Percentiles rank a stretch among this genome's conserved stretches.
These are phyloP conservation scores for Claviceps paspali DNA, from an alignment of 2,329 filamentous ascomycete genomes.

Conservation along the genomic window DNA sequence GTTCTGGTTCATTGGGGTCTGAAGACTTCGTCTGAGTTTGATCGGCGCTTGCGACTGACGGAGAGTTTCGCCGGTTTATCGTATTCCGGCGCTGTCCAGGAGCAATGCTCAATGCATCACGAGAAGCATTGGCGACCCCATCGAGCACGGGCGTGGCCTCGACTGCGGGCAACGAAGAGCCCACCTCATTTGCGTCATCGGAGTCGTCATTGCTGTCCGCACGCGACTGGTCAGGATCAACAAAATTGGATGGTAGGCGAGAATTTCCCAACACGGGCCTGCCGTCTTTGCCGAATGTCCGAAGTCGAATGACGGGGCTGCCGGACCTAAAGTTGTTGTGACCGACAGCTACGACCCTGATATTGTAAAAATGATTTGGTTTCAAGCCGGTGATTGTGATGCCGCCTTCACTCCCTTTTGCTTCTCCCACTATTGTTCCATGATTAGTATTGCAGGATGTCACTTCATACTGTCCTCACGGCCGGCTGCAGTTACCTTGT, in stretches of 20 bases:
- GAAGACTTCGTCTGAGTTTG: constrained; percentile 30
- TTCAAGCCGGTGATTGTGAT: constrained; percentile 80
- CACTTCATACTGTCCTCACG: background rate
- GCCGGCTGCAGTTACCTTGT: constrained; percentile 46
- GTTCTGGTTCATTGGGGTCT: constrained; percentile 38
- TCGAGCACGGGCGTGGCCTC: constrained; percentile 50
- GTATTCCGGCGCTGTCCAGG: constrained; percentile 32
- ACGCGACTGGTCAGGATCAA: constrained; percentile 33
- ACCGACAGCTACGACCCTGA: constrained; percentile 83
- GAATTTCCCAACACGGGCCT: constrained; percentile 43
- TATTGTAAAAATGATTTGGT: constrained; percentile 80
- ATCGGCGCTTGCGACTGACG: constrained; percentile 46
- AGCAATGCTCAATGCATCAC: constrained; percentile 42
- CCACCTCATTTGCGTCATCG: constrained; percentile 31
- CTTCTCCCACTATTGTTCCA: constrained; percentile 57
- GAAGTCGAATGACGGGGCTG: constrained; percentile 69
- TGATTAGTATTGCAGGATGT: background rate
- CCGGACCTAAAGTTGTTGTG: constrained; percentile 85
- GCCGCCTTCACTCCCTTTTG: constrained; percentile 37
- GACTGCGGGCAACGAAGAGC: constrained; percentile 36
- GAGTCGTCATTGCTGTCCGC: constrained; percentile 25
- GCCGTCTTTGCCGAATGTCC: constrained; percentile 55
- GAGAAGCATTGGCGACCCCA: constrained; percentile 40
- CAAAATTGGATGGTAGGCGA: constrained; percentile 40
- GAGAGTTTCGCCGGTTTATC: constrained; percentile 60